Percentiles rank a stretch among this genome's conserved stretches.
Evolutionary conservation across 257 asterid genomes (phyloP).

Genomic region (Fraxinus excelsior): DNA sequence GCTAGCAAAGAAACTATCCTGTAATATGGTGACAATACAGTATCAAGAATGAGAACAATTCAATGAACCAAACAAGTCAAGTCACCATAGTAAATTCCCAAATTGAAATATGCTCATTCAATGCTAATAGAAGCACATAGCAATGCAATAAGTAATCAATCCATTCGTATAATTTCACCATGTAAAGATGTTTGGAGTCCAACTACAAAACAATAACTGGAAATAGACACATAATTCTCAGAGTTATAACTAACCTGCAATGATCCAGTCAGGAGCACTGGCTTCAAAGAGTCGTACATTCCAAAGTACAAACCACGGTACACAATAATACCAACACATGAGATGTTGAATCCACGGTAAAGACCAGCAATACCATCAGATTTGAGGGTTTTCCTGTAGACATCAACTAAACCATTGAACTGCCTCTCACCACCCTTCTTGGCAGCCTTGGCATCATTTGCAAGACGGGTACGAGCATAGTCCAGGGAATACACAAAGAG

Average conservation of each 20-base stretch:
- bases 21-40: background rate
- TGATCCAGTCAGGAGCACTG: conserved; percentile 38
- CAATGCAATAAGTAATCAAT: no score
- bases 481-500: conserved; percentile 49
- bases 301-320: conserved; percentile 48
- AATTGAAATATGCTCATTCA: no score
- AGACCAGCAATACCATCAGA: conserved; percentile 50
- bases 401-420: conserved; percentile 45
- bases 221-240: background rate
- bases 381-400: conserved; percentile 40
- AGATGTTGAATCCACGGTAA: conserved; percentile 52
- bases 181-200: background rate
- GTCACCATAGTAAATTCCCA: no score
- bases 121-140: no score
- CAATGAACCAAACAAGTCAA: no score
- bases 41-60: background rate
- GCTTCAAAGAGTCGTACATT: conserved; percentile 46
- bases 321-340: conserved; percentile 50
- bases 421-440: conserved; percentile 55
- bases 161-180: background rate
- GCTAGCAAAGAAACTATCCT: conserved; percentile 54
- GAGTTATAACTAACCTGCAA: conserved; percentile 35
- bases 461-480: conserved; percentile 51
- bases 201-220: background rate
- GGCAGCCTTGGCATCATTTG: conserved; percentile 52